These are phyloP conservation scores for Hypoxylon perforatum DNA, from an alignment of 495 filamentous ascomycete genomes.

Conservation along the genomic window DNA sequence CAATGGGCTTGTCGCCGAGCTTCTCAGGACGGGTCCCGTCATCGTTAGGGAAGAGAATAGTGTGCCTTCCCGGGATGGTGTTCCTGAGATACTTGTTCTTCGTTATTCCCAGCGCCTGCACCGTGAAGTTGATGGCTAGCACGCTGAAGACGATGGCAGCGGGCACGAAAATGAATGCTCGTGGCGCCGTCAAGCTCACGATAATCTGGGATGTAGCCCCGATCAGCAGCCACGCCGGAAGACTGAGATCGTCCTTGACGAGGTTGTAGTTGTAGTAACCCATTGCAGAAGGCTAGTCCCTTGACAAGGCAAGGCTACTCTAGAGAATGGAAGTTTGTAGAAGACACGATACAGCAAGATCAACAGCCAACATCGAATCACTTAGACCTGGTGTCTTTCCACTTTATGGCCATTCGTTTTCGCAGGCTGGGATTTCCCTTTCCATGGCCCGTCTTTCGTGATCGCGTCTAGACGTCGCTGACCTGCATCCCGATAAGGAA, in stretches of 20 bases:
- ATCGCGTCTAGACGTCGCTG: background rate
- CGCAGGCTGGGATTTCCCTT: background rate
- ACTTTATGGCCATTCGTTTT: background rate
- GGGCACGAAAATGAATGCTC: conserved; percentile 45
- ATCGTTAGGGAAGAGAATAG: conserved; percentile 49
- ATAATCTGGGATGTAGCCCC: conserved; percentile 51
- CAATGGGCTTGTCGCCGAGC: conserved; percentile 47
- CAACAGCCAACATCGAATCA: background rate
- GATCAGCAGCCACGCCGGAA: conserved; percentile 53
- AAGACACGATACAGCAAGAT: background rate
- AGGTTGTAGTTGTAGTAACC: conserved; percentile 18
- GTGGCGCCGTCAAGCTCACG: conserved; percentile 48
- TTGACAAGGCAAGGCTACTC: background rate
- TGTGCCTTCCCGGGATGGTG: conserved; percentile 48
- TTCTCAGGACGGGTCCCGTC: conserved; percentile 48
- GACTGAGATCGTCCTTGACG: conserved; percentile 34
- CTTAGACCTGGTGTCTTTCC: background rate
- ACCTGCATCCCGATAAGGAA: background rate
- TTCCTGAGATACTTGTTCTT: conserved; percentile 40
- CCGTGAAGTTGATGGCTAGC: conserved; percentile 7
- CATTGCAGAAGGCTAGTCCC: conserved; percentile 1
- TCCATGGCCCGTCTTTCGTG: background rate
- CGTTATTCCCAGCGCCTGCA: conserved; percentile 41
- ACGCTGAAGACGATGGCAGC: conserved; percentile 43
- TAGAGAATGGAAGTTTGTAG: background rate